Base-by-base conservation (phyloP, 768 basidiomycete species). In the Flagelloscypha sp. region DNA sequence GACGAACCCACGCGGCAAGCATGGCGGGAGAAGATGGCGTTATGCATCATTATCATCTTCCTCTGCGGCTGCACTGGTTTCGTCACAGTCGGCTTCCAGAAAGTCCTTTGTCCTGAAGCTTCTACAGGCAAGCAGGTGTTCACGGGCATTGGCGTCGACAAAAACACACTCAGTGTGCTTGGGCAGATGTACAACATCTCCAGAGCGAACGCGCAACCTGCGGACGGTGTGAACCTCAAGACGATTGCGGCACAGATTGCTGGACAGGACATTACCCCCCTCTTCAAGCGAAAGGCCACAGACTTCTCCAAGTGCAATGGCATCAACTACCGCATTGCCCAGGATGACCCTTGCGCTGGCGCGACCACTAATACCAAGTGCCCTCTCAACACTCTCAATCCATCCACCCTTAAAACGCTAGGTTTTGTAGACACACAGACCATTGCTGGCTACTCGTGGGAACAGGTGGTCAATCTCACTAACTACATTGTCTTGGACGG, bases 21-120 rank as follows among this genome's bases (percentile, higher is more conserved):
- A 1, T 99, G 95, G 95, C 76, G 93, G 52, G 95, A 99, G 61
- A 99, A 98, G 68, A 79, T 94, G 39, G 77, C 90, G 5, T 67
- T 99, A 3, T 97, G 93, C 59, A 78, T 85, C 57, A 80, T 97
- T 51, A 86, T 90, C 33, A 45, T 74, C 38, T 24, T 90, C 28
- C 58, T 95, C 13, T 95, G 94, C 46, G 78, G 68, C 13, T 56
- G 65, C 29, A 74, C 97, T 35, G 94, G 88, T 7, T 99, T 99
- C 60, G 70, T 82, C 37, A 99, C 95, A 24, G 87, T 99, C 46
- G 94, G 94, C 23, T 76, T 94, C 30, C 87, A 95, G 61, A 79
- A 79, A 48, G 87, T 89, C 29, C 74, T 99, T 20, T 99, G 95
- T 62, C 90, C 93, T 1, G 62, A 61, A 46, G 65, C 61, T 35